Conservation (phyloP, 345 rosid species). For the Geranium brycei region DNA sequence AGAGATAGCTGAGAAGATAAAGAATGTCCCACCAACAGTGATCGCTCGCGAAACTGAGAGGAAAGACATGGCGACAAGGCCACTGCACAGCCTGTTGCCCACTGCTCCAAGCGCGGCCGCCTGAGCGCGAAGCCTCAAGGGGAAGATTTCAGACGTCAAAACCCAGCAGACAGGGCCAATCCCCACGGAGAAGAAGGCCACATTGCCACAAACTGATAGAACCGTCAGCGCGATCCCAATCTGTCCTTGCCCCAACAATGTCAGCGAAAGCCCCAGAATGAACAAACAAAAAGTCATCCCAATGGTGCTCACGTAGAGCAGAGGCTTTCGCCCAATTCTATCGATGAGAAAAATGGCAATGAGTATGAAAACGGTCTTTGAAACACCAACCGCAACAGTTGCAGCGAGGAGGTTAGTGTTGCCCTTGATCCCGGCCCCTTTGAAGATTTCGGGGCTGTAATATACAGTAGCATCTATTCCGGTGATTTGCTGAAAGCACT, state of each 20-base stretch:
- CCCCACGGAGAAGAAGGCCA: conserved; percentile 74
- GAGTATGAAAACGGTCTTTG: conserved; percentile 52
- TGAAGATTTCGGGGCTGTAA: conserved; percentile 68
- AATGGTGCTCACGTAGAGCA: conserved; percentile 68
- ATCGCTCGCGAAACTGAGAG: conserved; percentile 49
- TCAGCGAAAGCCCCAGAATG: conserved; percentile 40
- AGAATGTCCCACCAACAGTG: conserved; percentile 57
- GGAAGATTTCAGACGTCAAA: conserved; percentile 68
- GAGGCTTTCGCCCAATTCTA: conserved; percentile 58
- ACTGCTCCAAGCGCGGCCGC: conserved; percentile 70
- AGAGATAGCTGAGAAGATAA: conserved; percentile 39
- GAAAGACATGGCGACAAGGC: conserved; percentile 71
- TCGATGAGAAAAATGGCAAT: conserved; percentile 59
- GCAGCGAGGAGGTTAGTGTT: conserved; percentile 54
- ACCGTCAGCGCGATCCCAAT: conserved; percentile 34
- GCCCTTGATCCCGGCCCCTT: conserved; percentile 47
- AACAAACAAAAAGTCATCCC: conserved; percentile 71
- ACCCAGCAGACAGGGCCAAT: conserved; percentile 82
- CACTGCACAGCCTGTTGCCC: conserved; percentile 66
- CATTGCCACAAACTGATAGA: conserved; percentile 57
- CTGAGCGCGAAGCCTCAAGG: conserved; percentile 64
- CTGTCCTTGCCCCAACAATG: conserved; percentile 36
- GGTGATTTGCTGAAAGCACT: conserved; percentile 76
- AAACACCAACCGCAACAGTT: conserved; percentile 62
- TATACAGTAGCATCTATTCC: conserved; percentile 76